These are phyloP conservation scores for Collybiopsis luxurians DNA, from an alignment of 768 basidiomycete genomes.

Conservation along the genomic window DNA sequence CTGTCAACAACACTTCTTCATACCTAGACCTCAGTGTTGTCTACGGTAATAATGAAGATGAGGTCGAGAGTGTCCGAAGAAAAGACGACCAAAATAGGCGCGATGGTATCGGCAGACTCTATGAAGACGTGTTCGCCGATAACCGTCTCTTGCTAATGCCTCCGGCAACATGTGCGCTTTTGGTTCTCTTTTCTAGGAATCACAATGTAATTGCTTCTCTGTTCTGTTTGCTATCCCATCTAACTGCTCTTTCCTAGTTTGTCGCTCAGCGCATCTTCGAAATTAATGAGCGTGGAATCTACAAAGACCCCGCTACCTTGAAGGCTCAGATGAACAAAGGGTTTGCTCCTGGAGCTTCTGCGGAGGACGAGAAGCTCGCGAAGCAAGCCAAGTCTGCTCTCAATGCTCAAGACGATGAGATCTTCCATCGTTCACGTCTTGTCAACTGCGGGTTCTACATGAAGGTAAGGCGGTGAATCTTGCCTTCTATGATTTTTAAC, in stretches of 20 bases:
- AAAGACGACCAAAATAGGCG: conserved; percentile 31
- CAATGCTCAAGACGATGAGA: conserved; percentile 65
- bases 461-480: too few relatives aligned
- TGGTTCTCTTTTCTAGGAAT: conserved; percentile 56
- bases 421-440: conserved; percentile 70
- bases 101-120: conserved; percentile 59
- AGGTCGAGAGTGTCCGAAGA: conserved; percentile 45
- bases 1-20: conserved; percentile 62
- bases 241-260: conserved; percentile 31
- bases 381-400: conserved; percentile 18
- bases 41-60: conserved; percentile 57
- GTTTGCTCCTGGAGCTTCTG: neutral
- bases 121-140: conserved; percentile 68
- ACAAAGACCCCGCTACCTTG: conserved; percentile 26
- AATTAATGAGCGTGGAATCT: conserved; percentile 53
- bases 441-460: conserved; percentile 58
- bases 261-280: conserved; percentile 50
- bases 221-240: neutral
- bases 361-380: neutral
- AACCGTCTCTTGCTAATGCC: conserved; percentile 50
- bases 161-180: conserved; percentile 49
- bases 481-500: too few relatives aligned
- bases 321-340: neutral
- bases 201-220: conserved; percentile 46
- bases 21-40: conserved; percentile 77